Evolutionary conservation across 257 asterid genomes (phyloP).

Genomic region (Solanum bulbocastanum): DNA sequence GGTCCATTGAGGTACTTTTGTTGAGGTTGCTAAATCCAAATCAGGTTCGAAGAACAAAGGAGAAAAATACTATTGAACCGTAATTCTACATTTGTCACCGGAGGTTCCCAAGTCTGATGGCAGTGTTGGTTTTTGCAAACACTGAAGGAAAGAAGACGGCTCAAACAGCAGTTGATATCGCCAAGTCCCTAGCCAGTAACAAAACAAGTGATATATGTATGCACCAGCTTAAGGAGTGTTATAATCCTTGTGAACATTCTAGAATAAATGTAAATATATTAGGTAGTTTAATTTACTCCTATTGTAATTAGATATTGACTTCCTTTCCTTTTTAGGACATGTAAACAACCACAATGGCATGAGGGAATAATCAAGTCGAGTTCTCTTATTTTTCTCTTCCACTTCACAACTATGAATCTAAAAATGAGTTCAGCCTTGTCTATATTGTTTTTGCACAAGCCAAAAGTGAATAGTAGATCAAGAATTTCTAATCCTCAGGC

Average conservation of each 20-base stretch:
- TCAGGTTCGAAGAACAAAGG: not conserved
- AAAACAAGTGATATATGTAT: not conserved
- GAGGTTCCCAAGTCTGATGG: not conserved
- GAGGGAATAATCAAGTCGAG: not conserved
- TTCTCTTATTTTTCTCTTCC: not conserved
- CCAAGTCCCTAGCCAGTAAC: not conserved
- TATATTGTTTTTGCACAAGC: not conserved
- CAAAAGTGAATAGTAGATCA: not conserved
- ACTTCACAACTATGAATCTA: not conserved
- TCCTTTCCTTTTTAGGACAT: not conserved
- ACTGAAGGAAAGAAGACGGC: not conserved
- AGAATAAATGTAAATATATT: not conserved
- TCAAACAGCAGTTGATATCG: not conserved
- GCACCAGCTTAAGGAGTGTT: not conserved
- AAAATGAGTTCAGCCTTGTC: not conserved
- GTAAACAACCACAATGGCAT: not conserved
- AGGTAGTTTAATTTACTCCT: not conserved
- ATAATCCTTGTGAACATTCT: not conserved
- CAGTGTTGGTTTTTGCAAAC: not conserved
- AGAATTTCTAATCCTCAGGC: not conserved
- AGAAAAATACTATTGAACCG: not conserved
- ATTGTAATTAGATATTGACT: not conserved
- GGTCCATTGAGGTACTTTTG: not conserved
- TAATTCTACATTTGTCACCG: not conserved
- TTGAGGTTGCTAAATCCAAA: not conserved